These are phyloP conservation scores for Talaromyces rugulosus DNA, from an alignment of 2,329 filamentous ascomycete species.

Conservation along the genomic window DNA sequence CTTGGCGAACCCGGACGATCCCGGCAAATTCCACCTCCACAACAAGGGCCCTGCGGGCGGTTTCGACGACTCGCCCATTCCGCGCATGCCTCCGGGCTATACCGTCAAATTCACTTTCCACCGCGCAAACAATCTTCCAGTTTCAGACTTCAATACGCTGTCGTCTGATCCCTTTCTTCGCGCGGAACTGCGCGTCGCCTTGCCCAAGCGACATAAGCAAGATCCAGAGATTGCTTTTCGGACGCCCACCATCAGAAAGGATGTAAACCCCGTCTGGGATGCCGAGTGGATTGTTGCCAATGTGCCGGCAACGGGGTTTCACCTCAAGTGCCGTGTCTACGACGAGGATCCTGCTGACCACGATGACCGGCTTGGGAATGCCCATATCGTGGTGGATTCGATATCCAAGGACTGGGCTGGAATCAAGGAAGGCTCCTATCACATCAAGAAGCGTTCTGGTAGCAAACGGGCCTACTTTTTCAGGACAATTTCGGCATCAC, in stretches of 20 bases:
- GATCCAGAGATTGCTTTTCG: constrained; percentile 72
- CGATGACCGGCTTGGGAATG: constrained; percentile 84
- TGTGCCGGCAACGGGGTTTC: constrained; percentile 74
- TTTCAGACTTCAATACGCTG: constrained; percentile 71
- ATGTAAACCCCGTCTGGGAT: constrained; percentile 74
- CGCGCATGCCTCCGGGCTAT: constrained; percentile 69
- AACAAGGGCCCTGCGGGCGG: constrained; percentile 62
- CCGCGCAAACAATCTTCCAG: constrained; percentile 72
- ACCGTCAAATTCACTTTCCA: constrained; percentile 83
- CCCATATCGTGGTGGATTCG: constrained; percentile 61
- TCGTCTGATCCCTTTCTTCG: constrained; percentile 80
- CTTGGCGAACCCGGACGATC: constrained; percentile 17
- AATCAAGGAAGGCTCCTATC: constrained; percentile 60
- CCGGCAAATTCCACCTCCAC: constrained; percentile 5
- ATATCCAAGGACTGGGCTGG: constrained; percentile 66
- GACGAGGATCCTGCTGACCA: constrained; percentile 85
- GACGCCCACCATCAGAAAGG: constrained; percentile 69
- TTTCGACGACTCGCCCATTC: constrained; percentile 74
- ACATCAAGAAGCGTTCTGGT: constrained; percentile 72
- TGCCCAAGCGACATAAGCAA: constrained; percentile 78
- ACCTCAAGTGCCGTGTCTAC: constrained; percentile 78
- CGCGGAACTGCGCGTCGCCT: constrained; percentile 66
- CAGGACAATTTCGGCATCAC: constrained; percentile 62
- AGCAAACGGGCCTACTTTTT: constrained; percentile 83
- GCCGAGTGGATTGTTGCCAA: constrained; percentile 85